Conservation (phyloP, 2,329 filamentous ascomycete genomes). For the Nigrospora oryzae region DNA sequence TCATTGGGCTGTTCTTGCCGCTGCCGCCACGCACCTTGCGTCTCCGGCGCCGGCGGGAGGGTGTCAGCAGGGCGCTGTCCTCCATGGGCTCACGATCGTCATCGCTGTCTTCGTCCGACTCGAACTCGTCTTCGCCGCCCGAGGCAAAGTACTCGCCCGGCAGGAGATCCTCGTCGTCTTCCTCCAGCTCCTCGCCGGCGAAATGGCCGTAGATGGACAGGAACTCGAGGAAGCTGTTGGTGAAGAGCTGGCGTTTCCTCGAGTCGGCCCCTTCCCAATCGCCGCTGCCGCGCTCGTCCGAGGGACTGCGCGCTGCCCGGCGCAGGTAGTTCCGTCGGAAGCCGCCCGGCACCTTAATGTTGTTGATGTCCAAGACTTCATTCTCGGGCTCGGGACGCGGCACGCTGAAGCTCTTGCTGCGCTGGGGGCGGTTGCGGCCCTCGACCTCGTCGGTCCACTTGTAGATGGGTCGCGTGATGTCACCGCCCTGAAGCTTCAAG, state of each 20-base stretch:
- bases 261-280: constrained; percentile 26
- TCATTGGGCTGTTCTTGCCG: constrained; percentile 70
- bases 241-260: constrained; percentile 59
- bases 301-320: constrained; percentile 59
- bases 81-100: constrained; percentile 77
- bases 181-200: constrained; percentile 90
- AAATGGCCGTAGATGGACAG: constrained; percentile 94
- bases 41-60: constrained; percentile 64
- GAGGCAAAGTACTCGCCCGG: constrained; percentile 91
- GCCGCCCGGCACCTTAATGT: constrained; percentile 87
- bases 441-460: constrained; percentile 90
- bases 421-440: constrained; percentile 55
- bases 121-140: constrained; percentile 58
- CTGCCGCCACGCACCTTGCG: constrained; percentile 66
- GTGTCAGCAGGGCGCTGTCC: constrained; percentile 73
- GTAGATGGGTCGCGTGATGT: constrained; percentile 92
- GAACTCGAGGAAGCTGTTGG: constrained; percentile 92
- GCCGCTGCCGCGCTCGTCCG: constrained; percentile 30
- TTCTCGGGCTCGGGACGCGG: constrained; percentile 70
- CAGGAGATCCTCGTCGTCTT: constrained; percentile 83
- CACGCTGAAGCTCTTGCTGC: constrained; percentile 83
- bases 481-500: constrained; percentile 83
- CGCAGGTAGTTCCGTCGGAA: constrained; percentile 87
- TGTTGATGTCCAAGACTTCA: constrained; percentile 75
- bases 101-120: constrained; percentile 44